A percentile compares a stretch with the other conserved stretches of the same genome.
phyloP scores from a whole-genome alignment of 169 alveolate genomes.

The Blepharisma undulans region DNA sequence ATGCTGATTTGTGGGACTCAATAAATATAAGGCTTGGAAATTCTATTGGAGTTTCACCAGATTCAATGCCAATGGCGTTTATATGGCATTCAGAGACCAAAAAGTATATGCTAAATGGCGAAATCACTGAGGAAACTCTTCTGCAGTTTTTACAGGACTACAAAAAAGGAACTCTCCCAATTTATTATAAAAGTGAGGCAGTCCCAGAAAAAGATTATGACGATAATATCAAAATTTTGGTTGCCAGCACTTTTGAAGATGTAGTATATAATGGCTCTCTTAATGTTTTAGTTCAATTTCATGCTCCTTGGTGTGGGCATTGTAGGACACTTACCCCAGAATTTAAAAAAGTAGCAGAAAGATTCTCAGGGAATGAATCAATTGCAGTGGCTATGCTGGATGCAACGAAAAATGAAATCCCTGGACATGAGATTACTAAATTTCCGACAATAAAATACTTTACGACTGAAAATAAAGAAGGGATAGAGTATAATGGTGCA shows the following conservation, averaged over 20 bases:
- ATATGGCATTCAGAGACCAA: background rate
- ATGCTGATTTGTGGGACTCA: background rate
- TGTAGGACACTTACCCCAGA: background rate
- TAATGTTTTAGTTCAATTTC: background rate
- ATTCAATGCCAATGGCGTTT: background rate
- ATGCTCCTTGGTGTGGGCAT: background rate
- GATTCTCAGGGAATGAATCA: background rate
- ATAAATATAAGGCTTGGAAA: background rate
- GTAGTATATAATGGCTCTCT: background rate
- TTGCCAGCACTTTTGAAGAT: background rate
- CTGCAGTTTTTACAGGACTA: background rate
- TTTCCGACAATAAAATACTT: background rate
- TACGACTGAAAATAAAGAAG: background rate
- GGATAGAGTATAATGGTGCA: background rate
- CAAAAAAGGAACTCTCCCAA: too few relatives aligned
- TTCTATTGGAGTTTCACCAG: constrained; percentile 6
- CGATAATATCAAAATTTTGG: background rate
- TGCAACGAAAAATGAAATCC: background rate
- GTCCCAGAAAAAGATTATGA: background rate
- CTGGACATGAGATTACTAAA: background rate
- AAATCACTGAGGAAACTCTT: background rate
- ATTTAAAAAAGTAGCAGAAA: background rate
- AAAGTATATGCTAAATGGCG: background rate
- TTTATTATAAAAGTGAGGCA: background rate
- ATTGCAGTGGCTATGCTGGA: background rate